These are phyloP conservation scores for Rickenella mellea DNA, from an alignment of 768 basidiomycete species.

Conservation along the genomic window DNA sequence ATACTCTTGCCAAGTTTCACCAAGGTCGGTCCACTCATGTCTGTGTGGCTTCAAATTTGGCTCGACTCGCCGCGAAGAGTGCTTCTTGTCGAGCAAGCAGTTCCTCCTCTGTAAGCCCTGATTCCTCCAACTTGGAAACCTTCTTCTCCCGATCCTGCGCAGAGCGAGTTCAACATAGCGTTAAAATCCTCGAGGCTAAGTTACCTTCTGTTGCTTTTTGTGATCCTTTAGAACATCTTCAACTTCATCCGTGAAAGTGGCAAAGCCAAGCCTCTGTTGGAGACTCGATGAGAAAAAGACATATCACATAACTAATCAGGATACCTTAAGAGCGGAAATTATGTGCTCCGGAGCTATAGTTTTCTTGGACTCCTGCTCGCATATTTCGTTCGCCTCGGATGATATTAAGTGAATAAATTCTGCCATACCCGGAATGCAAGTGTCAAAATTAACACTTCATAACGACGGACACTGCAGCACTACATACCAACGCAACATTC, in stretches of 20 bases:
- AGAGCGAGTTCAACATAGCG: background rate
- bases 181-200: conserved; percentile 11
- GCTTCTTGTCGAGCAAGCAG: conserved; percentile 80
- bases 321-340: conserved; percentile 79
- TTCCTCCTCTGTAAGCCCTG: conserved; percentile 87
- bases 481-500: conserved; percentile 94
- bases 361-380: conserved; percentile 97
- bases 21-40: conserved; percentile 26
- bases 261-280: conserved; percentile 80
- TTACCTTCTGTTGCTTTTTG: conserved; percentile 89
- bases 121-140: conserved; percentile 79
- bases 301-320: conserved; percentile 11
- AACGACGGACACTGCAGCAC: background rate
- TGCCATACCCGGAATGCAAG: conserved; percentile 22
- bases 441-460: background rate
- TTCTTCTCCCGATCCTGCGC: conserved; percentile 84
- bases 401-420: conserved; percentile 98
- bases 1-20: too few species aligned
- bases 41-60: conserved; percentile 60
- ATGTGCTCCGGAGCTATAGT: conserved; percentile 99
- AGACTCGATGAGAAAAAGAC: background rate
- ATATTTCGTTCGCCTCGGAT: conserved; percentile 95
- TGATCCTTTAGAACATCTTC: conserved; percentile 92
- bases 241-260: conserved; percentile 81
- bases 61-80: conserved; percentile 87